phyloP scores from a whole-genome alignment of 1,139 yeast species.

The Yamadazyma songkhlaensis region DNA sequence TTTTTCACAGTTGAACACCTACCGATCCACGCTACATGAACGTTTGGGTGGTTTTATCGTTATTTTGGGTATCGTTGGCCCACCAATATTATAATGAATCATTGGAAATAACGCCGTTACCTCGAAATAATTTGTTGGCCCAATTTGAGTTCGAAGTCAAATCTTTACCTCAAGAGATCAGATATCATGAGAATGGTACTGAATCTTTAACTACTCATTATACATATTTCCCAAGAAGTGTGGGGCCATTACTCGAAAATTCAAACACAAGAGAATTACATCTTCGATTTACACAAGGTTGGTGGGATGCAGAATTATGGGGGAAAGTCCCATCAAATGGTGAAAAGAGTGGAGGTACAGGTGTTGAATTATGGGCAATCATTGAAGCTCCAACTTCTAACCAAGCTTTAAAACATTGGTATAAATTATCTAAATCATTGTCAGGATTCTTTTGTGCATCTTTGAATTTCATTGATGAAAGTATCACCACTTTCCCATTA shows the following conservation, averaged over 20 bases:
- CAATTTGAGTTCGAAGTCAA: constrained; percentile 65
- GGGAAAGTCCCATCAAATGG: constrained; percentile 81
- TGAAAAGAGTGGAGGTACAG: constrained; percentile 80
- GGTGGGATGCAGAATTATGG: constrained; percentile 93
- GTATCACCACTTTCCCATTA: constrained; percentile 74
- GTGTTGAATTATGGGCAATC: constrained; percentile 90
- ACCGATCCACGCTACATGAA: background rate
- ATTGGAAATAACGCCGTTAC: constrained; percentile 63
- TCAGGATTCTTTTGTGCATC: constrained; percentile 97
- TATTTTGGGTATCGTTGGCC: background rate
- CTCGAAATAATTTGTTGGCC: constrained; percentile 64
- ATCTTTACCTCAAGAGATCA: constrained; percentile 42
- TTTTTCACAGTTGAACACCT: background rate
- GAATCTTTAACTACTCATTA: constrained; percentile 47
- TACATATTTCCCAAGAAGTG: constrained; percentile 72
- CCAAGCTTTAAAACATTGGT: constrained; percentile 69
- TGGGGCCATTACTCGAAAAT: constrained; percentile 72
- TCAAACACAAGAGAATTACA: constrained; percentile 76
- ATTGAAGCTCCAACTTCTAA: constrained; percentile 60
- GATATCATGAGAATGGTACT: constrained; percentile 21
- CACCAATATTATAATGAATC: constrained; percentile 48
- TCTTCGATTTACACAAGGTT: constrained; percentile 86
- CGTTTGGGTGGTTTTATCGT: background rate
- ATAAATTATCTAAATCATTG: constrained; percentile 64
- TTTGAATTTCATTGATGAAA: constrained; percentile 77